Base-by-base conservation (phyloP, 345 rosid species). In the Dimocarpus longan region DNA sequence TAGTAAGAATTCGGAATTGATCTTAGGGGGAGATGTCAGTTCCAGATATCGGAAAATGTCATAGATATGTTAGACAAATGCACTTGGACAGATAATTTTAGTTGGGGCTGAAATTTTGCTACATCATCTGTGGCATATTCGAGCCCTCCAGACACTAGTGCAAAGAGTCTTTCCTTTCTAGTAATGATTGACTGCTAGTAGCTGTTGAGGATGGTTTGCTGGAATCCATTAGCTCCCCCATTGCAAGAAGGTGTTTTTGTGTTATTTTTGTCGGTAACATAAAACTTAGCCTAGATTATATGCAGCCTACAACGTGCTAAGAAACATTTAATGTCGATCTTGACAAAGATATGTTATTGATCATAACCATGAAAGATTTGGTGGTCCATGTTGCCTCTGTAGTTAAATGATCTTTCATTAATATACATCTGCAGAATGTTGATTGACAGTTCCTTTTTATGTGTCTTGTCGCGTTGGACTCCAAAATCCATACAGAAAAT, bases 401-500 rank as follows among this genome's bases (percentile, higher is more conserved):
- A 44, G 40, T 26, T 37, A 54, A 66, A 56, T 60, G 65, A 67
- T 72, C 19, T 74, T 76, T 67, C 39, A 50, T 80, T 48, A 48
- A 24, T 15, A 28, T 62, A 78, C 43, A 66, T 40, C 43, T 40
- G 59, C 56, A 76, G 65, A 75, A 50, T 44, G 74, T 71, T 81
- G 66, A 74, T 74, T 75, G 76, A 77, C 43, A 3, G 0, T 77
- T 70, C 66, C 42, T 84, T 86, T 79, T 76, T 78, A 75, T 86
- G 81, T 80, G 76, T 75, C 71, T 74, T 78, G 1, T 42, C 66
- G 80, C 26, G 32, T 21, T 72, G 71, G 46, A 66, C 68, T 6
- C 3, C 39, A 60, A 71, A 79, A 79, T 69, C n/a, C 71, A 39
- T 32, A 62, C 93, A 96, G 97, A 96, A 92, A 86, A 96, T 96